phyloP scores from a whole-genome alignment of 106 monocot genomes.

The Allium sativum region DNA sequence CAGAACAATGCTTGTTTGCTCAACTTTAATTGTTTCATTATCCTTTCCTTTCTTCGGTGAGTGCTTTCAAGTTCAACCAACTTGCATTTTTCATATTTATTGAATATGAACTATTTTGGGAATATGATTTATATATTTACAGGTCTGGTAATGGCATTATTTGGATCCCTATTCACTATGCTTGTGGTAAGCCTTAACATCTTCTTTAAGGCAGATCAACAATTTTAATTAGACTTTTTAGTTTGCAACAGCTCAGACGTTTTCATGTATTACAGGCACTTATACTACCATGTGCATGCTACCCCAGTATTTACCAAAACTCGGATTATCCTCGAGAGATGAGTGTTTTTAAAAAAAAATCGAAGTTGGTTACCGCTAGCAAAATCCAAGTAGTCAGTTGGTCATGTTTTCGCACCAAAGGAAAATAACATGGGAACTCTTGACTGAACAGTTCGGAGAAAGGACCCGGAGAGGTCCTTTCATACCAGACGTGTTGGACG shows the following conservation, averaged over 20 bases:
- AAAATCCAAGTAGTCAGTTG: no score
- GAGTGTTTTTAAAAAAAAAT: no score
- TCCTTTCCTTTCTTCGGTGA: constrained; percentile 53
- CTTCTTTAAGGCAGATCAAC: background rate
- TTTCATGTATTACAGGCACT: constrained; percentile 26
- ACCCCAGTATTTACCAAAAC: constrained; percentile 29
- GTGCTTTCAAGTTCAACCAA: background rate
- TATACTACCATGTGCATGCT: constrained; percentile 55
- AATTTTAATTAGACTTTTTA: background rate
- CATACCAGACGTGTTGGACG: no score
- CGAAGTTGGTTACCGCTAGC: no score
- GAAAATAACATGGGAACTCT: no score
- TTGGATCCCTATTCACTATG: constrained; percentile 60
- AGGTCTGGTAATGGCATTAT: constrained; percentile 59
- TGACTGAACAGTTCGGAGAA: no score
- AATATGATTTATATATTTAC: background rate
- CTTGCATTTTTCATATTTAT: background rate
- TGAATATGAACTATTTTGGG: background rate
- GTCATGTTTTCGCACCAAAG: no score
- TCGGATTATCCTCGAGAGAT: constrained; percentile 20
- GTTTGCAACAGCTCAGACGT: background rate
- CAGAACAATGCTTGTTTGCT: constrained; percentile 41
- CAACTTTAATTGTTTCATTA: constrained; percentile 44
- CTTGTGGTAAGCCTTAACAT: constrained; percentile 57
- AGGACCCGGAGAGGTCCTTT: no score